Percentiles rank a stretch among this genome's conserved stretches.
Evolutionary conservation across 306 rosid species (phyloP).

Genomic region (Cucumis sativus): DNA sequence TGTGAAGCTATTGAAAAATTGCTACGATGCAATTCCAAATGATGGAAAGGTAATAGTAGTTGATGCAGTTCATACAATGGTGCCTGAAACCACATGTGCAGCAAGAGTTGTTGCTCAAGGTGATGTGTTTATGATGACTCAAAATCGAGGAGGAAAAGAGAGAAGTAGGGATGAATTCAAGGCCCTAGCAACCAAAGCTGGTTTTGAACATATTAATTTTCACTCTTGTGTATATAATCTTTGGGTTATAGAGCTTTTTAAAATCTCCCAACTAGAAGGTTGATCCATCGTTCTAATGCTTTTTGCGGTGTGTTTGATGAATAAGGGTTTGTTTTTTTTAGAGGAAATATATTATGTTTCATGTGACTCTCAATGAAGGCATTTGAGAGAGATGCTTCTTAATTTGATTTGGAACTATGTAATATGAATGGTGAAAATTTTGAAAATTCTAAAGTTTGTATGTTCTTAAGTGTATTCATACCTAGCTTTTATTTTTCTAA

Average conservation of each 20-base stretch:
- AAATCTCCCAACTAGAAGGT: neutral
- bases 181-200: slow-evolving; percentile 30
- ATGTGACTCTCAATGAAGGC: no score
- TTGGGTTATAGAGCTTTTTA: slow-evolving; percentile 41
- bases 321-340: no score
- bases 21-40: slow-evolving; percentile 29
- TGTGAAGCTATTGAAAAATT: slow-evolving; percentile 29
- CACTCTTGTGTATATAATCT: slow-evolving; percentile 14
- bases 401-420: no score
- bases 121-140: slow-evolving; percentile 39
- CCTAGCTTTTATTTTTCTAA: no score
- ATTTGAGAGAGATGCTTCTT: no score
- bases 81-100: slow-evolving; percentile 14
- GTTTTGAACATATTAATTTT: slow-evolving; percentile 33
- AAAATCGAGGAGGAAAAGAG: slow-evolving; percentile 38
- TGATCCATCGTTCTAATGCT: no score
- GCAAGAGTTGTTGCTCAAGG: neutral
- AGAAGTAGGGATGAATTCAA: slow-evolving; percentile 26
- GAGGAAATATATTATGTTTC: no score
- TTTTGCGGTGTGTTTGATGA: no score
- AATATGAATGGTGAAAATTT: no score
- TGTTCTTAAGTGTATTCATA: no score
- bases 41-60: slow-evolving; percentile 41
- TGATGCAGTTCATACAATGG: slow-evolving; percentile 23
- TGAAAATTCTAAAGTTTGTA: no score